These are phyloP conservation scores for Auricularia cornea DNA, from an alignment of 768 basidiomycete genomes.

Conservation along the genomic window DNA sequence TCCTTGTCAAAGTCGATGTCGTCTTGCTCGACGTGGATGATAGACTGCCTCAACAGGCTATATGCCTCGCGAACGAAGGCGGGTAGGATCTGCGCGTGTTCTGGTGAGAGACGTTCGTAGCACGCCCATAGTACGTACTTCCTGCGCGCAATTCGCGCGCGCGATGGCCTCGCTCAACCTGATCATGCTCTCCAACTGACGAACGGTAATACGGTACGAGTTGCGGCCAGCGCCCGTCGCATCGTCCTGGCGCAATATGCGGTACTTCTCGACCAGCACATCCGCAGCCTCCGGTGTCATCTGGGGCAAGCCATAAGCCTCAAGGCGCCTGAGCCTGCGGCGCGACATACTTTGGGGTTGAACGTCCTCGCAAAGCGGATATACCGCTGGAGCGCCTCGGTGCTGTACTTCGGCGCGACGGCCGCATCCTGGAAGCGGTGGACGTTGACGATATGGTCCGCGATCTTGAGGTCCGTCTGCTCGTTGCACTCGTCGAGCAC, in stretches of 20 bases:
- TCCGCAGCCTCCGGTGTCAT: conserved; percentile 89
- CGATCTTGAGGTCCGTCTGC: conserved; percentile 85
- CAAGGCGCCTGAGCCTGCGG: too few relatives aligned
- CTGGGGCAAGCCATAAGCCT: conserved; percentile 33
- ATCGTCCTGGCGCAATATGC: conserved; percentile 87
- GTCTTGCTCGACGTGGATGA: conserved; percentile 98
- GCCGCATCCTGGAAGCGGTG: conserved; percentile 94
- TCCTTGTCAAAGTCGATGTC: conserved; percentile 97
- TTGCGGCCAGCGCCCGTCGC: conserved; percentile 79
- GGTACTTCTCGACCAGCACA: conserved; percentile 90
- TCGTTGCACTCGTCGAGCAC: conserved; percentile 96
- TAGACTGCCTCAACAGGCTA: conserved; percentile 87
- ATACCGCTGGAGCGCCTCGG: conserved; percentile 92
- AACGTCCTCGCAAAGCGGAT: conserved; percentile 97
- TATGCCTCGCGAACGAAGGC: conserved; percentile 95
- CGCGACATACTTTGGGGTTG: conserved; percentile 97
- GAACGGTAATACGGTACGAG: conserved; percentile 94
- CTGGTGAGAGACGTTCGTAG: neutral
- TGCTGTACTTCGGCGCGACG: conserved; percentile 93
- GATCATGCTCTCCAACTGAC: conserved; percentile 96
- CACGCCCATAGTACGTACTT: conserved; percentile 39
- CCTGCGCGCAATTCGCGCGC: conserved; percentile 90
- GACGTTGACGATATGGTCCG: conserved; percentile 94
- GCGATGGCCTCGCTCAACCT: conserved; percentile 96
- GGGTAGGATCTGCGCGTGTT: conserved; percentile 64